These are phyloP conservation scores for Corrigiola litoralis DNA, from an alignment of 179 eudicot genomes.

Conservation along the genomic window DNA sequence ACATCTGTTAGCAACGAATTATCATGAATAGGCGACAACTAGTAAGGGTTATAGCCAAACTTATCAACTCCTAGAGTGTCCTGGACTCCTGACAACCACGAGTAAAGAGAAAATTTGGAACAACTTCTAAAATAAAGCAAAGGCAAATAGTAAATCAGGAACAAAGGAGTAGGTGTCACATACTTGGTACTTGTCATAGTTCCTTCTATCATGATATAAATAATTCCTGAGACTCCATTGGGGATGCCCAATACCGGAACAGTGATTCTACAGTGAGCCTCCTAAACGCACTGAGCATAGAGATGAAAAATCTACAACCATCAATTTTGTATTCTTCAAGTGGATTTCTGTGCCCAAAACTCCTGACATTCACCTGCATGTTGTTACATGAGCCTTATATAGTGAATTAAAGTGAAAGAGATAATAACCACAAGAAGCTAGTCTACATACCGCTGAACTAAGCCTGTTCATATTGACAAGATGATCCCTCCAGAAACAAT, in stretches of 20 bases:
- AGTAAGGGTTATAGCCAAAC: too few species aligned
- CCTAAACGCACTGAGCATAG: slow-evolving; percentile 93
- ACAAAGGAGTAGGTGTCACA: not conserved
- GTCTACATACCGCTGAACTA: slow-evolving; percentile 70
- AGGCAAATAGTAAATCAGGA: too few species aligned
- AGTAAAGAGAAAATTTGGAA: too few species aligned
- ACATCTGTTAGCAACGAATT: too few species aligned
- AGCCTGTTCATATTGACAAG: slow-evolving; percentile 97
- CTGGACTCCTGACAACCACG: too few species aligned
- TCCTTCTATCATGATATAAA: slow-evolving; percentile 17
- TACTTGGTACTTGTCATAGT: not conserved
- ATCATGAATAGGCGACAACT: too few species aligned
- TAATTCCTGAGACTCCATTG: slow-evolving; percentile 70
- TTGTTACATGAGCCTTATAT: slow-evolving; percentile 14
- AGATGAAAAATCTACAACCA: slow-evolving; percentile 95
- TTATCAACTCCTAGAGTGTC: too few species aligned
- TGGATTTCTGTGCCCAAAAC: slow-evolving; percentile 96
- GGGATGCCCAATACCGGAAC: slow-evolving; percentile 82
- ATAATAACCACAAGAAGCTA: not conserved
- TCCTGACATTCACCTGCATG: slow-evolving; percentile 89
- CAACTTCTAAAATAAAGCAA: too few species aligned
- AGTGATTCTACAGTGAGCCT: slow-evolving; percentile 88
- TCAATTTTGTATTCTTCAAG: slow-evolving; percentile 98
- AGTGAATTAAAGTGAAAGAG: not conserved
- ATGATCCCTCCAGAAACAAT: slow-evolving; percentile 98